Evolutionary conservation across 2,329 filamentous ascomycete species (phyloP).

Genomic region (Trichoderma harzianum): DNA sequence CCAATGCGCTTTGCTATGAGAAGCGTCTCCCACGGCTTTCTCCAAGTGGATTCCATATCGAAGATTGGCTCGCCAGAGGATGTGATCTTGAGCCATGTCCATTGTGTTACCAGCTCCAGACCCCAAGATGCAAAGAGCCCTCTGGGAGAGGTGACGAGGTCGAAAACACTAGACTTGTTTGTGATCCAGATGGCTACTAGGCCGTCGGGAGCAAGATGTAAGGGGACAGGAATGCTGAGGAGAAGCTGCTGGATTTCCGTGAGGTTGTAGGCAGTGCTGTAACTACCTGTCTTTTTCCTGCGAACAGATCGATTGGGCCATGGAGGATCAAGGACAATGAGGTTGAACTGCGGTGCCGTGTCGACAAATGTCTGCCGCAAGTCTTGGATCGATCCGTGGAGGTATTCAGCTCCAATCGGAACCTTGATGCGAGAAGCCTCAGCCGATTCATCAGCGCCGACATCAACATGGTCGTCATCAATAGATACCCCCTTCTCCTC

Average conservation of each 20-base stretch:
- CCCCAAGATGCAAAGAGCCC: constrained; percentile 67
- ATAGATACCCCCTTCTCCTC: neutral
- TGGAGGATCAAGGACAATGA: constrained; percentile 72
- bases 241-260: constrained; percentile 49
- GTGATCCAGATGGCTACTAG: constrained; percentile 75
- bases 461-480: neutral
- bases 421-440: constrained; percentile 25
- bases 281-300: constrained; percentile 48
- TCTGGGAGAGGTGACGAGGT: constrained; percentile 47
- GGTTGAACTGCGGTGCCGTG: constrained; percentile 54
- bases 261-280: constrained; percentile 45
- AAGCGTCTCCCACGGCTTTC: constrained; percentile 74
- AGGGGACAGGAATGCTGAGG: constrained; percentile 53
- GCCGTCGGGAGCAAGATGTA: constrained; percentile 50
- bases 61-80: constrained; percentile 61
- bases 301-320: constrained; percentile 77
- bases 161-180: constrained; percentile 60
- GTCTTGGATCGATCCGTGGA: constrained; percentile 48
- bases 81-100: constrained; percentile 77
- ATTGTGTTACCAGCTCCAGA: constrained; percentile 63
- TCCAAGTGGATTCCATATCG: constrained; percentile 57
- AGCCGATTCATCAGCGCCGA: neutral
- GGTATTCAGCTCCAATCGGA: constrained; percentile 42
- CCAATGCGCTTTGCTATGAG: constrained; percentile 54
- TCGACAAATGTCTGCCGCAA: constrained; percentile 40